These are phyloP conservation scores for Achlya hypogyna DNA, from an alignment of 352 stramenopile species.

Conservation along the genomic window DNA sequence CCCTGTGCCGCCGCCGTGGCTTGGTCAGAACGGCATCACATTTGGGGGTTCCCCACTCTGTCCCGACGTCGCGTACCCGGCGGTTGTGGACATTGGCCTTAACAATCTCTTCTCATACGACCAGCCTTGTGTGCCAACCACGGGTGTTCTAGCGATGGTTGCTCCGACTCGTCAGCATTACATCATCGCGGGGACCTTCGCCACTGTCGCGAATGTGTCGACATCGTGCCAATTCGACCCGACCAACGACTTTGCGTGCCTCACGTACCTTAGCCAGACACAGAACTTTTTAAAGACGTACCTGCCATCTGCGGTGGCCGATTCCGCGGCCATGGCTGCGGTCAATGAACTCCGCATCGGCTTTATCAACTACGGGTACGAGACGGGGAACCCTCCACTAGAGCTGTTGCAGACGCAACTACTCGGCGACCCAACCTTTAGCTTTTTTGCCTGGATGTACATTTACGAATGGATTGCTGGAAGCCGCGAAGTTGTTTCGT, in stretches of 20 bases:
- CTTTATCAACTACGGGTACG: neutral
- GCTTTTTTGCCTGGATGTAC: constrained; percentile 12
- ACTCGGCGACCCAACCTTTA: constrained; percentile 1
- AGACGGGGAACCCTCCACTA: neutral
- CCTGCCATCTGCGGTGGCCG: neutral
- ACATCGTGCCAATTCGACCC: neutral
- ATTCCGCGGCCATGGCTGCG: neutral
- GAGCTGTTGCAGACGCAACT: neutral
- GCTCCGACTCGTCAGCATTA: neutral
- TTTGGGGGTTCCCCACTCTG: neutral
- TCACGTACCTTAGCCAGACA: neutral
- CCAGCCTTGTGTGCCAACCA: neutral
- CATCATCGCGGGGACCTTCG: neutral
- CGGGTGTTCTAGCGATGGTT: neutral
- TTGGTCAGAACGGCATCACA: neutral
- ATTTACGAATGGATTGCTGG: constrained; percentile 2
- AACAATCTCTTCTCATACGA: neutral
- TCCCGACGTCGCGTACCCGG: neutral
- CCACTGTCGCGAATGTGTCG: neutral
- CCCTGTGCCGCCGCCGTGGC: neutral
- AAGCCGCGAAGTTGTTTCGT: constrained; percentile 1
- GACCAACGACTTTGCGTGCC: neutral
- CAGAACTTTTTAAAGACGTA: neutral
- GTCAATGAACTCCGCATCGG: neutral
- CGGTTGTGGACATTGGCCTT: neutral